Base-by-base conservation (phyloP, 2,329 filamentous ascomycete genomes). In the Rhynchosporium secalis region DNA sequence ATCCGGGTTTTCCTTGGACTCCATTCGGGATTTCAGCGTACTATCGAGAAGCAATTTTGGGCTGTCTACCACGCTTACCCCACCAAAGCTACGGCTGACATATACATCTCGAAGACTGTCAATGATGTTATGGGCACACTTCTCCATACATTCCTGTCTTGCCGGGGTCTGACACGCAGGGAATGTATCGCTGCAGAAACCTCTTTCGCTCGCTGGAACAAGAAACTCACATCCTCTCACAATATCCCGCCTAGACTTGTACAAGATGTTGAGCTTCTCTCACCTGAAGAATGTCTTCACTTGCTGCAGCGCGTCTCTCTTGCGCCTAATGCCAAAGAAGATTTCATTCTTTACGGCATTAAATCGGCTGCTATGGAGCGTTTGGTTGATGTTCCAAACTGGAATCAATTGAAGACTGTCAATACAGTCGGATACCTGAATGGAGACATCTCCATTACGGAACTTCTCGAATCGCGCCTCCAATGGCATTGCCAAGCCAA, bases 71-170 rank as follows among this genome's bases (percentile, higher is more conserved):
- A 60, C 40, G 51, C 31, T n/a, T 51, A 60, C 15, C 45, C 61
- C 3, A 40, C 45, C 28, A 38, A 47, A 12, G 38, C 57, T 12
- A 56, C 43, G 9, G 38, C 48, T 26, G 46, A 74, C 78, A 15
- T 81, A 29, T 68, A 75, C 54, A 71, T 78, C 13, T 81, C 79
- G 4, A 76, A 77, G 54, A 78, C 78, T 45, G 75, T 75, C 2
- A 72, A 74, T n/a, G 78, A 78, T 54, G 64, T 79, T 7, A 70
- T 73, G 26, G 75, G 77, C 15, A 78, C 77, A 6, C 69, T 80
- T 3, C 63, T 81, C 9, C 79, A 81, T 62, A 79, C 78, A 1
- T 81, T 77, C 63, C 68, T 80, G 4, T 79, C 78, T 1, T 75
- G 73, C 38, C 75, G 75, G 56, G 77, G 75, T 20, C 73, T 76